Evolutionary conservation across 352 stramenopile genomes (phyloP).

Genomic region (Phytophthora agathidicida): DNA sequence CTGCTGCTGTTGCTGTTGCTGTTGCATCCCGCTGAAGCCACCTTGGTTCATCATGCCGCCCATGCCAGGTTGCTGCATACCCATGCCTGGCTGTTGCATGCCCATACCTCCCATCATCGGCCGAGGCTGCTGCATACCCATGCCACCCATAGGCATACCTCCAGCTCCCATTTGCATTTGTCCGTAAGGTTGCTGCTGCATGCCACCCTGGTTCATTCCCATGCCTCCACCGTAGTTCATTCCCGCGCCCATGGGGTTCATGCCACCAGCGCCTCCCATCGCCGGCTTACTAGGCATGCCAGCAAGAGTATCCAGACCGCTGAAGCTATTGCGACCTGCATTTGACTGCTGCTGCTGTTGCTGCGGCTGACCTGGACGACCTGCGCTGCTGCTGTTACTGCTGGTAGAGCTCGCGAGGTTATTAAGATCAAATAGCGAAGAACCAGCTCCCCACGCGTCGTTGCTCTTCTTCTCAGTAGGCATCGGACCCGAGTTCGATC

Average conservation of each 20-base stretch:
- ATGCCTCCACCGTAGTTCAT: slow-evolving; percentile 56
- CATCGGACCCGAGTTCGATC: slow-evolving; percentile 35
- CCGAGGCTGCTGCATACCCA: slow-evolving; percentile 43
- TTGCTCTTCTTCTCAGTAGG: slow-evolving; percentile 63
- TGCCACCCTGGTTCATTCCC: slow-evolving; percentile 28
- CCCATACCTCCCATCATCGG: slow-evolving; percentile 52
- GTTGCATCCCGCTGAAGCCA: slow-evolving; percentile 52
- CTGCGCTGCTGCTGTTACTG: slow-evolving; percentile 25
- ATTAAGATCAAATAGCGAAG: slow-evolving; percentile 79
- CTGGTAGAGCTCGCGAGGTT: slow-evolving; percentile 55
- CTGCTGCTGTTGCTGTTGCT: slow-evolving; percentile 58
- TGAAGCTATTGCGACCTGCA: slow-evolving; percentile 75
- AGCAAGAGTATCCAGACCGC: slow-evolving; percentile 78
- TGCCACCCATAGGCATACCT: slow-evolving; percentile 53
- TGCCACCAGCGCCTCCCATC: slow-evolving; percentile 49
- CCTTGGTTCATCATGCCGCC: slow-evolving; percentile 73
- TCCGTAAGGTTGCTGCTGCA: slow-evolving; percentile 42
- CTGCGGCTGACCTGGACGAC: slow-evolving; percentile 37
- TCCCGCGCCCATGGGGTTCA: slow-evolving; percentile 54
- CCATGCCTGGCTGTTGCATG: slow-evolving; percentile 46
- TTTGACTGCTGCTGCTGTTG: slow-evolving; percentile 33
- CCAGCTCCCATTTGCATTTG: slow-evolving; percentile 48
- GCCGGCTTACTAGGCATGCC: slow-evolving; percentile 76
- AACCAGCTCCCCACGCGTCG: slow-evolving; percentile 83
- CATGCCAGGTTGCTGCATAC: slow-evolving; percentile 48